These are phyloP conservation scores for Picea mariana DNA, from an alignment of 83 land plant genomes.

Conservation along the genomic window DNA sequence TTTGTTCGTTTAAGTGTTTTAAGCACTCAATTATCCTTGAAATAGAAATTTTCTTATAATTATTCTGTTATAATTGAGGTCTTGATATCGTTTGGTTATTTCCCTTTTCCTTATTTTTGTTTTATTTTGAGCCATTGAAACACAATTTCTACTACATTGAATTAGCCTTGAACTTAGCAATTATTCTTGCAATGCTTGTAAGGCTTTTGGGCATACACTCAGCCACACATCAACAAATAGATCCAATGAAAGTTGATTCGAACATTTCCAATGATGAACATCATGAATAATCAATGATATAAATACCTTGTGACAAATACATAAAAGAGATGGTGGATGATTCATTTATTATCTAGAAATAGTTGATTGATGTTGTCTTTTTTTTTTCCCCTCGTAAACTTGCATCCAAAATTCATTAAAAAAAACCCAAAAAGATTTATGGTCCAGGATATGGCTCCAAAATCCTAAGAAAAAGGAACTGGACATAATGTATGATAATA, in stretches of 20 bases:
- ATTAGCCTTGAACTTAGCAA: background rate
- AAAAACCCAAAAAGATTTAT: background rate
- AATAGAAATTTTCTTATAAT: background rate
- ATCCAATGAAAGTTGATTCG: conserved; percentile 2
- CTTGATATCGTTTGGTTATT: background rate
- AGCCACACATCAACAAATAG: background rate
- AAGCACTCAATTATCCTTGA: background rate
- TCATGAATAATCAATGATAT: background rate
- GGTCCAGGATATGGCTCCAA: conserved; percentile 5
- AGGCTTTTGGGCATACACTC: too few relatives aligned
- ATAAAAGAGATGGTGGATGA: conserved; percentile 3
- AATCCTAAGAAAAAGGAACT: background rate
- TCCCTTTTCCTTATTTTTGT: background rate
- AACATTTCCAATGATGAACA: conserved; percentile 4
- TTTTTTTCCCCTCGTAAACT: background rate
- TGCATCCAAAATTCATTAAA: background rate
- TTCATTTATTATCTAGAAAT: background rate
- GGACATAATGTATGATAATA: background rate
- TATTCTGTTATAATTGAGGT: background rate
- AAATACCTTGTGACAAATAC: background rate
- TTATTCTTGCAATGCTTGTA: too few relatives aligned
- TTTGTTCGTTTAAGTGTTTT: background rate
- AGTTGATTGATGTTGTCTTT: background rate
- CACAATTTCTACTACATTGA: conserved; percentile 2
- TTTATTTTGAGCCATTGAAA: background rate